A percentile compares a stretch with the other conserved stretches of the same genome.
Evolutionary conservation across 495 filamentous ascomycete species (phyloP).

Genomic region (Poronia punctata): DNA sequence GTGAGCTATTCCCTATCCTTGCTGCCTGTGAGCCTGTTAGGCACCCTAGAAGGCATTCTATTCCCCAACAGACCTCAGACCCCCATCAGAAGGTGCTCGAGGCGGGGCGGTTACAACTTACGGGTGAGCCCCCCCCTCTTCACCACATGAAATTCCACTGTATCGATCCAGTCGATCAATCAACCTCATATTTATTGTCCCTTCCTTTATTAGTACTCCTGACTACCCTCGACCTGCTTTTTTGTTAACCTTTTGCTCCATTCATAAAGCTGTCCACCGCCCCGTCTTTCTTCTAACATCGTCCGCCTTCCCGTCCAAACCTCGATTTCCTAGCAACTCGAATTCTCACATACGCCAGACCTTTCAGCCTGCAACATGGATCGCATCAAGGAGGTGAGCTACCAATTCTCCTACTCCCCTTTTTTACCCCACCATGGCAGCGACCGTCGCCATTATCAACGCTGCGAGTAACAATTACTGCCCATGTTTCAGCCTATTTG

Average conservation of each 20-base stretch:
- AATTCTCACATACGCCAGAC: slow-evolving; percentile 9
- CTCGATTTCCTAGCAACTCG: slow-evolving; percentile 2
- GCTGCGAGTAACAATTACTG: too few relatives aligned
- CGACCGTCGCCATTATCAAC: not conserved
- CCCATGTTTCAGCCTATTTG: too few relatives aligned
- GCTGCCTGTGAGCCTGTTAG: too few relatives aligned
- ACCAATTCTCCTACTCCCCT: slow-evolving; percentile 24
- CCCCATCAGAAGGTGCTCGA: slow-evolving; percentile 4
- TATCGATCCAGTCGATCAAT: slow-evolving; percentile 20
- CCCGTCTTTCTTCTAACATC: slow-evolving; percentile 6
- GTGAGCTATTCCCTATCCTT: too few relatives aligned
- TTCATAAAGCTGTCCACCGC: slow-evolving; percentile 15
- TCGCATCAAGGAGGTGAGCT: slow-evolving; percentile 74
- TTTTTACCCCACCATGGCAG: slow-evolving; percentile 41
- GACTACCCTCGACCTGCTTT: slow-evolving; percentile 13
- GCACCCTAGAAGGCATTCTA: too few relatives aligned
- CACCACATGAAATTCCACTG: slow-evolving; percentile 26
- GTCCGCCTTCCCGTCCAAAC: slow-evolving; percentile 10
- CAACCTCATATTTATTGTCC: slow-evolving; percentile 18
- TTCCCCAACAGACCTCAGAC: too few relatives aligned
- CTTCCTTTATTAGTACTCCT: slow-evolving; percentile 17
- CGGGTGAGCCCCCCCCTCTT: slow-evolving; percentile 17
- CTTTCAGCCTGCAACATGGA: slow-evolving; percentile 44
- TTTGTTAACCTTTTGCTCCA: slow-evolving; percentile 13
- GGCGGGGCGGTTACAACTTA: slow-evolving; percentile 29